Percentiles rank a stretch among this genome's conserved stretches.
Conservation (phyloP, 352 stramenopile genomes). For the Phytophthora sp. region DNA sequence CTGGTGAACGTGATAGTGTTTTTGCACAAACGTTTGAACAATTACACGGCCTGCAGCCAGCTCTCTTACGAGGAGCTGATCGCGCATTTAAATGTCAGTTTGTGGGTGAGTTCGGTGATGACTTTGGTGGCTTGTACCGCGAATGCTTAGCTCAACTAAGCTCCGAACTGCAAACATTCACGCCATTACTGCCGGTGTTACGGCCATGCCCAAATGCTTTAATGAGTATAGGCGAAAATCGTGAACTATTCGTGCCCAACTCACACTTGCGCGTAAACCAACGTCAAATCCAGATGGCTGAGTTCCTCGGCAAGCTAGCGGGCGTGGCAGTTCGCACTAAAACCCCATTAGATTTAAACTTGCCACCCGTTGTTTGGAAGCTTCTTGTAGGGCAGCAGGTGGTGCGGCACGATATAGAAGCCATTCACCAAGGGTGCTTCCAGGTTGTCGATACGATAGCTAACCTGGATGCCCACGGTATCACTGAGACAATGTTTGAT, state of each 20-base stretch:
- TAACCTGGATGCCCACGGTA: slow-evolving; percentile 75
- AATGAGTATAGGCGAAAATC: slow-evolving; percentile 87
- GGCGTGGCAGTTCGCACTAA: slow-evolving; percentile 94
- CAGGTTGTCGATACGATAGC: slow-evolving; percentile 91
- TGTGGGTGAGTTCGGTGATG: slow-evolving; percentile 90
- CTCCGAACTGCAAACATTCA: slow-evolving; percentile 83
- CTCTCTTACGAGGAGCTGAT: slow-evolving; percentile 79
- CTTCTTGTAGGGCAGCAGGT: slow-evolving; percentile 86
- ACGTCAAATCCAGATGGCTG: slow-evolving; percentile 86
- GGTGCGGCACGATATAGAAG: slow-evolving; percentile 80
- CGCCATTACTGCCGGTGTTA: slow-evolving; percentile 77
- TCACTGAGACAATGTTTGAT: slow-evolving; percentile 89
- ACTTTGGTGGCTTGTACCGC: slow-evolving; percentile 91
- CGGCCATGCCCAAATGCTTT: slow-evolving; percentile 89
- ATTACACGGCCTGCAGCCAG: slow-evolving; percentile 85
- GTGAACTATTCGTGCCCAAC: slow-evolving; percentile 88
- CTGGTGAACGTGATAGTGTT: slow-evolving; percentile 72
- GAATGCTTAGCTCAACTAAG: slow-evolving; percentile 91
- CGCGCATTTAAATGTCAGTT: slow-evolving; percentile 94
- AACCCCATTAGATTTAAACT: slow-evolving; percentile 92
- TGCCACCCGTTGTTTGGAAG: slow-evolving; percentile 94
- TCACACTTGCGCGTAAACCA: slow-evolving; percentile 55
- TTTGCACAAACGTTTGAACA: slow-evolving; percentile 90
- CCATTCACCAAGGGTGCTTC: slow-evolving; percentile 85
- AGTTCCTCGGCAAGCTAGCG: slow-evolving; percentile 95